A percentile compares a stretch with the other conserved stretches of the same genome.
phyloP scores from a whole-genome alignment of 257 asterid genomes.

The Penstemon davidsonii region DNA sequence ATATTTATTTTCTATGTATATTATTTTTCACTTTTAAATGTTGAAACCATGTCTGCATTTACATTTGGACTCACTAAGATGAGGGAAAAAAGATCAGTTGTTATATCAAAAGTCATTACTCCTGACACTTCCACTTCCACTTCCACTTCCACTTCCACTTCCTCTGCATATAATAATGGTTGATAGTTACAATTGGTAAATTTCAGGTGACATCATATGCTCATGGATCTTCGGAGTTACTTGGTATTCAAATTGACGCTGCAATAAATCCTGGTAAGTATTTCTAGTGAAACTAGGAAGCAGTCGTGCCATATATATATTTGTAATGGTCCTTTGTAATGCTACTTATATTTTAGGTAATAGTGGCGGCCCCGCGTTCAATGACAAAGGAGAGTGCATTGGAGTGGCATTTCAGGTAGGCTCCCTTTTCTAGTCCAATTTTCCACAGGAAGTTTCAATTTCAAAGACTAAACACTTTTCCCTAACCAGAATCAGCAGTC shows the following conservation, averaged over 20 bases:
- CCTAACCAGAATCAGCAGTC: conserved; percentile 8
- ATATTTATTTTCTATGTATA: too few relatives aligned
- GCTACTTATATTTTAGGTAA: conserved; percentile 56
- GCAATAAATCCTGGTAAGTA: conserved; percentile 92
- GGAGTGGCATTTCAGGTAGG: conserved; percentile 98
- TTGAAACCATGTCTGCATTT: conserved; percentile 5
- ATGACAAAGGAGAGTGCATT: conserved; percentile 92
- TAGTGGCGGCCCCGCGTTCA: conserved; percentile 99
- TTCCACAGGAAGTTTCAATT: not conserved
- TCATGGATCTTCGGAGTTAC: conserved; percentile 92
- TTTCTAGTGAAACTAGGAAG: conserved; percentile 17
- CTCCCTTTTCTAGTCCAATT: not conserved
- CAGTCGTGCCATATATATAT: not conserved
- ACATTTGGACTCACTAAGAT: conserved; percentile 6
- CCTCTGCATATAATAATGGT: conserved; percentile 18
- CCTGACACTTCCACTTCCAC: conserved; percentile 9
- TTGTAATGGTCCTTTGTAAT: not conserved
- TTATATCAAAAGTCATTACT: not conserved
- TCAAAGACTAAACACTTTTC: conserved; percentile 18
- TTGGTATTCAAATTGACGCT: conserved; percentile 98
- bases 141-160: conserved; percentile 11
- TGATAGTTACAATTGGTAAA: conserved; percentile 25
- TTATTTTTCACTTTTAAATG: not conserved
- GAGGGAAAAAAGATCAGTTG: conserved; percentile 1
- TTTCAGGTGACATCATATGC: conserved; percentile 95